A percentile compares a stretch with the other conserved stretches of the same genome.
Evolutionary conservation across 2,329 filamentous ascomycete genomes (phyloP).

Genomic region (Claviceps paspali): DNA sequence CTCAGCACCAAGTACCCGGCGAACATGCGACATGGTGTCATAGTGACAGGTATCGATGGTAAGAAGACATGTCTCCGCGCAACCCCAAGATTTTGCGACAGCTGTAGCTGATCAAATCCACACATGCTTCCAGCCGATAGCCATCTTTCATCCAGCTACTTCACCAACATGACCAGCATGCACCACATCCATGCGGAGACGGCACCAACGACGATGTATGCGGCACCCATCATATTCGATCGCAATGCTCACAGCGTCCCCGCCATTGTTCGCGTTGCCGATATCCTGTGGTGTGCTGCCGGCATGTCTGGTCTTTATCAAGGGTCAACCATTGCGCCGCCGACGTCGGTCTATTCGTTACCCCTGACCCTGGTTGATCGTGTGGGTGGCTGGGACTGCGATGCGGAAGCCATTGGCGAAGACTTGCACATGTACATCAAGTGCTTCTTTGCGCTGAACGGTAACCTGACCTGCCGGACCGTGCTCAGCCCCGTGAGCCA

Average conservation of each 20-base stretch:
- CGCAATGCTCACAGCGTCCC: slow-evolving; percentile 56
- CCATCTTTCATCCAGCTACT: slow-evolving; percentile 54
- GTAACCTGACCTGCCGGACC: slow-evolving; percentile 48
- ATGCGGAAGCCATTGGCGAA: slow-evolving; percentile 57
- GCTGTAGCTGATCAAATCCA: background rate
- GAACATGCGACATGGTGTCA: slow-evolving; percentile 39
- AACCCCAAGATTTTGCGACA: background rate
- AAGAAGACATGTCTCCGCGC: slow-evolving; percentile 16
- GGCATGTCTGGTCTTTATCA: slow-evolving; percentile 54
- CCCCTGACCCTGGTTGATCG: slow-evolving; percentile 51
- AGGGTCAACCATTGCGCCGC: slow-evolving; percentile 49
- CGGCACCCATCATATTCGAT: slow-evolving; percentile 58
- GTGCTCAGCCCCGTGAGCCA: slow-evolving; percentile 57
- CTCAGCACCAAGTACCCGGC: slow-evolving; percentile 45
- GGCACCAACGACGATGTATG: slow-evolving; percentile 47
- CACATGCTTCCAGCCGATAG: slow-evolving; percentile 61
- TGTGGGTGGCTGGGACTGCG: slow-evolving; percentile 59
- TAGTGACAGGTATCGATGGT: slow-evolving; percentile 62
- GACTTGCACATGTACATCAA: slow-evolving; percentile 68
- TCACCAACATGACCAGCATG: slow-evolving; percentile 46
- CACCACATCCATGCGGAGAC: slow-evolving; percentile 45
- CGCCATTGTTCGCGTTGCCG: slow-evolving; percentile 53
- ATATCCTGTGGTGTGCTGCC: slow-evolving; percentile 56
- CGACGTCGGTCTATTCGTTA: slow-evolving; percentile 60
- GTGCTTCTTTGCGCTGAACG: slow-evolving; percentile 60